Conservation (phyloP, 352 stramenopile species). For the Blastocystis sp. region DNA sequence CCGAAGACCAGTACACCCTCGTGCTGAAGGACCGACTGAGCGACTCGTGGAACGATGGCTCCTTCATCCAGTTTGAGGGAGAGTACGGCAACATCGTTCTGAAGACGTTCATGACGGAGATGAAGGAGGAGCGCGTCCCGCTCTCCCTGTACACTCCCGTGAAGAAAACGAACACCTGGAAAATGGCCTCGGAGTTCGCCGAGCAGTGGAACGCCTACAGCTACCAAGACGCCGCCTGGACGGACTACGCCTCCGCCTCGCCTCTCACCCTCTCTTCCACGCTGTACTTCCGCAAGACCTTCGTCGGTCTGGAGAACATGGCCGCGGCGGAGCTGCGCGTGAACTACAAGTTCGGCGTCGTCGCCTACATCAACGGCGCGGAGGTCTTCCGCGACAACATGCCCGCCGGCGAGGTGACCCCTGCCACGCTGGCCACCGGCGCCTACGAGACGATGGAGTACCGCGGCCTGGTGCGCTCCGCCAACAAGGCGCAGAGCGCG, state of each 20-base stretch:
- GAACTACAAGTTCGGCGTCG: slow-evolving; percentile 27
- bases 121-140: background rate
- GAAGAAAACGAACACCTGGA: slow-evolving; percentile 6
- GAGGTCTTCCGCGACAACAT: slow-evolving; percentile 66
- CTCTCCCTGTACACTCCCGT: slow-evolving; percentile 47
- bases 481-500: background rate
- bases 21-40: background rate
- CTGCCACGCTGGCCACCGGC: background rate
- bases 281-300: slow-evolving; percentile 43
- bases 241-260: background rate
- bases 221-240: background rate
- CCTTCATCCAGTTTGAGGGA: background rate
- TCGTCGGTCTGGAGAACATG: slow-evolving; percentile 26
- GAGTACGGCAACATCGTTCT: background rate
- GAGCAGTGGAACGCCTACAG: background rate
- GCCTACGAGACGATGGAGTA: background rate
- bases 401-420: slow-evolving; percentile 1
- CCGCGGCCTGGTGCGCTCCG: slow-evolving; percentile 15
- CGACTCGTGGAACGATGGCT: background rate
- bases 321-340: slow-evolving; percentile 30
- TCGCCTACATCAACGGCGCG: slow-evolving; percentile 58
- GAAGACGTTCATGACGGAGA: slow-evolving; percentile 23
- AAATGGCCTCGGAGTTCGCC: background rate
- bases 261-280: background rate
- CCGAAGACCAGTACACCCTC: slow-evolving; percentile 1